Conservation (phyloP, 2,329 filamentous ascomycete species). For the Colletotrichum sp. region DNA sequence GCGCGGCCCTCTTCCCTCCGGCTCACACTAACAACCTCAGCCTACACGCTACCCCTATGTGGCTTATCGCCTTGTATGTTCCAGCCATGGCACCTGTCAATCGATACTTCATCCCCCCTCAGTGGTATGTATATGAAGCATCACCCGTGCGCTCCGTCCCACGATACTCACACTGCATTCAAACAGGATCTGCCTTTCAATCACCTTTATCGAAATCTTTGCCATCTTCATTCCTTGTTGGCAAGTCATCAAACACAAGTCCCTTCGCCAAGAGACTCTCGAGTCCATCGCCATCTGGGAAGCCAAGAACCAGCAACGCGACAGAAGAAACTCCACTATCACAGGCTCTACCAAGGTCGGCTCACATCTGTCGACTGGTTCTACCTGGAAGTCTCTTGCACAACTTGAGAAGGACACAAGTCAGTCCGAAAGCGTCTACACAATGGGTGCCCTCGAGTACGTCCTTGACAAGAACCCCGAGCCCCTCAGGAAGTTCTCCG, state of each 20-base stretch:
- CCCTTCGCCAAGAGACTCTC: slow-evolving; percentile 51
- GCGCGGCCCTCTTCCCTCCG: not conserved
- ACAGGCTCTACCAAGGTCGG: slow-evolving; percentile 31
- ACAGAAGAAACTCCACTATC: slow-evolving; percentile 13
- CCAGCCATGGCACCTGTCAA: slow-evolving; percentile 58
- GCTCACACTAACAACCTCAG: slow-evolving; percentile 35
- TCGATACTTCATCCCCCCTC: slow-evolving; percentile 60
- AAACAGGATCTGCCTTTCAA: slow-evolving; percentile 60
- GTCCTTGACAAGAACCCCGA: slow-evolving; percentile 63
- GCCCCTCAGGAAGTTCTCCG: slow-evolving; percentile 68
- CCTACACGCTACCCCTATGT: slow-evolving; percentile 70
- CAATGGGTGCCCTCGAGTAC: slow-evolving; percentile 67
- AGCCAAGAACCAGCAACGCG: slow-evolving; percentile 27
- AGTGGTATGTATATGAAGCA: slow-evolving; percentile 54
- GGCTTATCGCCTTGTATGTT: slow-evolving; percentile 64
- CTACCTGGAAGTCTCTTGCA: slow-evolving; percentile 38
- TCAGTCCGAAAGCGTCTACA: slow-evolving; percentile 33
- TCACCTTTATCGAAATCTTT: slow-evolving; percentile 67
- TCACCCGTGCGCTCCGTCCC: not conserved
- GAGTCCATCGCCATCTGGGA: slow-evolving; percentile 56
- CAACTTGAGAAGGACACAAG: slow-evolving; percentile 39
- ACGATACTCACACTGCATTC: not conserved
- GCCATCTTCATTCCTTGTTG: slow-evolving; percentile 68
- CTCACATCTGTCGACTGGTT: not conserved
- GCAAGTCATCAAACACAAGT: slow-evolving; percentile 54